Percentiles rank a stretch among this genome's conserved stretches.
These are phyloP conservation scores for Biancaea sappan DNA, from an alignment of 306 rosid genomes.

Conservation along the genomic window DNA sequence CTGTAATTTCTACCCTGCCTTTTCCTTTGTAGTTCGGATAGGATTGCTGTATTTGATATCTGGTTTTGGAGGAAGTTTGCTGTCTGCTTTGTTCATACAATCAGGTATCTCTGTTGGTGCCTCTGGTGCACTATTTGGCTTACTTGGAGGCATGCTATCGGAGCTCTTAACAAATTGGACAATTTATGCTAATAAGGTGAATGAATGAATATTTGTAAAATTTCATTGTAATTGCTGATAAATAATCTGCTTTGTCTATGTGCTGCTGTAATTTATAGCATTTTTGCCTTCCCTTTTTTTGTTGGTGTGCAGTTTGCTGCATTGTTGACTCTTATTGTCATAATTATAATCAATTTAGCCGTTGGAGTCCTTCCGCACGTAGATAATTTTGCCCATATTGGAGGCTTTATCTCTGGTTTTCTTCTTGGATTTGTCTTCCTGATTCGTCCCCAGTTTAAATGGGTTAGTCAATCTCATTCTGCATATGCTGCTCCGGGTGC, in stretches of 20 bases:
- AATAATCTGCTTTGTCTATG: conserved; percentile 16
- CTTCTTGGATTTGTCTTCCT: conserved; percentile 78
- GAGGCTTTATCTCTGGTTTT: conserved; percentile 86
- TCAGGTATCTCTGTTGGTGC: conserved; percentile 85
- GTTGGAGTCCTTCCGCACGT: conserved; percentile 90
- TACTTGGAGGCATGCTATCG: conserved; percentile 85
- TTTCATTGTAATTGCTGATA: conserved; percentile 10
- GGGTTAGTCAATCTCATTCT: conserved; percentile 52
- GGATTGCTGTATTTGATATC: conserved; percentile 71
- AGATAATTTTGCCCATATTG: conserved; percentile 88
- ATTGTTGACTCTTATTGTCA: conserved; percentile 59
- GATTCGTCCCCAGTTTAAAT: conserved; percentile 78
- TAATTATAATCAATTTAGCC: conserved; percentile 66
- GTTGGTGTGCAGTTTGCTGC: conserved; percentile 63
- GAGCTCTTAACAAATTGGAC: conserved; percentile 92
- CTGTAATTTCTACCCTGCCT: conserved; percentile 21
- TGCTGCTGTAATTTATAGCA: conserved; percentile 28
- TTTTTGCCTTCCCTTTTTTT: not conserved
- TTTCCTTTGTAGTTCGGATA: conserved; percentile 57
- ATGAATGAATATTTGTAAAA: conserved; percentile 26
- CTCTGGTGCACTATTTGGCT: conserved; percentile 91
- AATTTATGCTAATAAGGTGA: conserved; percentile 81
- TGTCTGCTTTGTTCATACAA: conserved; percentile 69
- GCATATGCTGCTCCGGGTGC: conserved; percentile 36
- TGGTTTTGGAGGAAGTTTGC: conserved; percentile 84